phyloP scores from a whole-genome alignment of 2,329 filamentous ascomycete genomes.

The Aspergillus melleus region DNA sequence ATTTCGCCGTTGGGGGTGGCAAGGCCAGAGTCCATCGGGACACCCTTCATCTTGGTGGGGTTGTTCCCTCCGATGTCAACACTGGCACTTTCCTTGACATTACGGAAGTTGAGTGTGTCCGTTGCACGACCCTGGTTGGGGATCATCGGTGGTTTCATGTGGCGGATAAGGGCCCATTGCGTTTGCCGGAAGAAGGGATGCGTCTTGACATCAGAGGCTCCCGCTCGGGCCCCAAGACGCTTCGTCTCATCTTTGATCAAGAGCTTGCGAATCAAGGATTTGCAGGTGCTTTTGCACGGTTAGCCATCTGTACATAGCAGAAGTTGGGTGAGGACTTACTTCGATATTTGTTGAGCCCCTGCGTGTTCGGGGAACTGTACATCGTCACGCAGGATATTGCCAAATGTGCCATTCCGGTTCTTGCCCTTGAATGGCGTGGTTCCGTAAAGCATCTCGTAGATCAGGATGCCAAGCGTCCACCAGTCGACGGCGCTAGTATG shows the following conservation, averaged over 20 bases:
- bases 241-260: slow-evolving; percentile 97
- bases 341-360: slow-evolving; percentile 81
- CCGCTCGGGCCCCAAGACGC: slow-evolving; percentile 87
- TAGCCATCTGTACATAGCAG: neutral
- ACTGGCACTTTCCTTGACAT: slow-evolving; percentile 95
- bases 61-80: slow-evolving; percentile 64
- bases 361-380: slow-evolving; percentile 92
- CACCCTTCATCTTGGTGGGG: slow-evolving; percentile 63
- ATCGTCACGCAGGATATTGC: slow-evolving; percentile 93
- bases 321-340: slow-evolving; percentile 61
- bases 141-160: slow-evolving; percentile 97
- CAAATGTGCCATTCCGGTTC: slow-evolving; percentile 97
- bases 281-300: slow-evolving; percentile 73
- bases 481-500: slow-evolving; percentile 98
- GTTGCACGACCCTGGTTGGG: slow-evolving; percentile 86
- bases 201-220: slow-evolving; percentile 92
- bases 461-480: slow-evolving; percentile 97
- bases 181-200: slow-evolving; percentile 96
- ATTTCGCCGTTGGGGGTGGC: slow-evolving; percentile 81
- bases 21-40: slow-evolving; percentile 81
- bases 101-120: slow-evolving; percentile 95
- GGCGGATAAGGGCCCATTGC: slow-evolving; percentile 93
- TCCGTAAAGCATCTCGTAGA: slow-evolving; percentile 98
- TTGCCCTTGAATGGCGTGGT: slow-evolving; percentile 99
- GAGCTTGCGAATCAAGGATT: slow-evolving; percentile 92